Conservation (phyloP, 2,329 filamentous ascomycete species). For the Rhynchosporium graminicola region DNA sequence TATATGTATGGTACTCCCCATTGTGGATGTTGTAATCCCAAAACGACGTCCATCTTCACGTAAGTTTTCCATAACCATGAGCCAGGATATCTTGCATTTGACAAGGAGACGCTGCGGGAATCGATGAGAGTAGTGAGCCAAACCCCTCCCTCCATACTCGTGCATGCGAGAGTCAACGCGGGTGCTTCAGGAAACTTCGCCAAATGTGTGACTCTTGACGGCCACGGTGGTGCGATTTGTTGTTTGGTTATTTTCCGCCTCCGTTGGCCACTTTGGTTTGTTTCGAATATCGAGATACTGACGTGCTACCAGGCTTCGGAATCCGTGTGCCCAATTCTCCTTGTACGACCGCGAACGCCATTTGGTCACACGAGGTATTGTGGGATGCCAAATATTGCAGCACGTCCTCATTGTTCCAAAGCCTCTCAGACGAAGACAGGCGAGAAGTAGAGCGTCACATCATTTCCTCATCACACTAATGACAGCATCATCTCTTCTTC, state of each 20-base stretch:
- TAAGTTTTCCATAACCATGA: slow-evolving; percentile 11
- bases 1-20: not conserved
- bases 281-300: not conserved
- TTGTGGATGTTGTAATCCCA: not conserved
- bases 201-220: slow-evolving; percentile 11
- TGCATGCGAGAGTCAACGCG: slow-evolving; percentile 11
- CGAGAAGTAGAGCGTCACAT: slow-evolving; percentile 7
- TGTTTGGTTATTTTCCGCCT: not conserved
- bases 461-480: not conserved
- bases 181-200: slow-evolving; percentile 14
- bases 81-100: slow-evolving; percentile 17
- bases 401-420: slow-evolving; percentile 12
- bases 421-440: slow-evolving; percentile 17
- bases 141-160: slow-evolving; percentile 9
- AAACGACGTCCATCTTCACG: slow-evolving; percentile 11
- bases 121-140: not conserved
- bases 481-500: slow-evolving; percentile 11
- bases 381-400: slow-evolving; percentile 7
- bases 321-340: slow-evolving; percentile 21
- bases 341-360: slow-evolving; percentile 9
- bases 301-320: slow-evolving; percentile 3
- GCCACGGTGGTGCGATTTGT: not conserved
- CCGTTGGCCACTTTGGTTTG: not conserved
- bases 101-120: not conserved
- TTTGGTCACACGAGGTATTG: slow-evolving; percentile 16